phyloP scores from a whole-genome alignment of 1,139 yeast species.

The Saccharomycopsis phalli region DNA sequence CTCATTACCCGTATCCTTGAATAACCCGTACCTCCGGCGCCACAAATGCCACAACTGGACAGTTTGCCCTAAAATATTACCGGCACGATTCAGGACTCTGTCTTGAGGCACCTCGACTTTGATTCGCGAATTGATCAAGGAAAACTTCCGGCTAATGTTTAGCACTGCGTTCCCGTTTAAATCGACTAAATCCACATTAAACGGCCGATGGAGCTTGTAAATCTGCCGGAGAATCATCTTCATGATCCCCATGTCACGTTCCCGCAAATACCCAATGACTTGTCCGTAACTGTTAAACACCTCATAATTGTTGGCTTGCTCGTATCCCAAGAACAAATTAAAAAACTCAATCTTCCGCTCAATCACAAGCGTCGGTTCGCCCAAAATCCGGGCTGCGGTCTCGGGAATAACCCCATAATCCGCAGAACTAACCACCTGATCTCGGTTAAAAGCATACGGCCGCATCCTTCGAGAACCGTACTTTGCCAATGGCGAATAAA shows the following conservation, averaged over 20 bases:
- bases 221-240: slow-evolving; percentile 73
- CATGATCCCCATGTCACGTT: slow-evolving; percentile 63
- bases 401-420: no score
- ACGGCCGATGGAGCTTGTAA: slow-evolving; percentile 77
- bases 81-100: slow-evolving; percentile 28
- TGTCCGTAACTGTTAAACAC: slow-evolving; percentile 68
- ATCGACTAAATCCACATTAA: slow-evolving; percentile 73
- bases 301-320: slow-evolving; percentile 77
- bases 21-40: slow-evolving; percentile 81
- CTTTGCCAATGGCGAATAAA: no score
- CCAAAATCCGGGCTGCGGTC: slow-evolving; percentile 38
- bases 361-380: slow-evolving; percentile 75
- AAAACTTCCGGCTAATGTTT: slow-evolving; percentile 73
- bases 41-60: slow-evolving; percentile 92
- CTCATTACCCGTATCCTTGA: slow-evolving; percentile 34
- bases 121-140: slow-evolving; percentile 82
- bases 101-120: slow-evolving; percentile 52
- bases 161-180: slow-evolving; percentile 57
- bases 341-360: slow-evolving; percentile 83
- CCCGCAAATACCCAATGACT: slow-evolving; percentile 72
- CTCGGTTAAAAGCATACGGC: no score
- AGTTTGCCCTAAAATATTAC: slow-evolving; percentile 62
- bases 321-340: slow-evolving; percentile 82
- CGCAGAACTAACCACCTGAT: no score
- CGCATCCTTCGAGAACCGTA: no score